phyloP scores from a whole-genome alignment of 805 yeast species.

The Starmerella sirachaensis region DNA sequence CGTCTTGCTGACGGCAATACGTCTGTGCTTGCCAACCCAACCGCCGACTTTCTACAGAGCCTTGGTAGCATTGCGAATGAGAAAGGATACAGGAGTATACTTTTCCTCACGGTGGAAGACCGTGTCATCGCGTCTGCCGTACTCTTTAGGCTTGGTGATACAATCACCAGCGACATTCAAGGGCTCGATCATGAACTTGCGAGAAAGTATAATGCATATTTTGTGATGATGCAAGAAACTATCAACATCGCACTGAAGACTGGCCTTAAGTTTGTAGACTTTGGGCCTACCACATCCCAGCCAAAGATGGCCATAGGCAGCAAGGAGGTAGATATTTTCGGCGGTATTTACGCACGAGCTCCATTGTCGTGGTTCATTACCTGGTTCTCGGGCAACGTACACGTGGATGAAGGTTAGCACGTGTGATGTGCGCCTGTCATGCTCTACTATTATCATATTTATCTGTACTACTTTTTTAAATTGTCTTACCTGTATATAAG shows the following conservation, averaged over 20 bases:
- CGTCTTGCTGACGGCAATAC: conserved; percentile 32
- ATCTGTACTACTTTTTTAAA: too few species aligned
- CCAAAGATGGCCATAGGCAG: conserved; percentile 36
- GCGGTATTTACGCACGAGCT: conserved; percentile 29
- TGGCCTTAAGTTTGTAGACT: conserved; percentile 33
- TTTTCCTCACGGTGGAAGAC: conserved; percentile 33
- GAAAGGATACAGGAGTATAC: conserved; percentile 27
- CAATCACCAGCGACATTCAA: conserved; percentile 36
- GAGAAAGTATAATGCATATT: conserved; percentile 34
- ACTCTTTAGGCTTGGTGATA: conserved; percentile 34
- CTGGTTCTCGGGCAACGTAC: conserved; percentile 22
- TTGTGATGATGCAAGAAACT: conserved; percentile 40
- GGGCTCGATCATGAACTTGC: conserved; percentile 34
- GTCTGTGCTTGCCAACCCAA: conserved; percentile 31
- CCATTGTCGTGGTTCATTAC: conserved; percentile 22
- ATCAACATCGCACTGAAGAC: conserved; percentile 32
- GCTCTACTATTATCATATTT: too few species aligned
- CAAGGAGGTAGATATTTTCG: conserved; percentile 30
- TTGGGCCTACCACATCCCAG: conserved; percentile 37
- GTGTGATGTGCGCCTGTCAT: too few species aligned
- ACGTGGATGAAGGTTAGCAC: too few species aligned
- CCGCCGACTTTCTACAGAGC: conserved; percentile 26
- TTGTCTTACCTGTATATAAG: too few species aligned
- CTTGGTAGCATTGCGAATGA: conserved; percentile 27
- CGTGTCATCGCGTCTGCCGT: conserved; percentile 33